phyloP scores from a whole-genome alignment of 805 yeast species.

The Isabelozyma rhagii region DNA sequence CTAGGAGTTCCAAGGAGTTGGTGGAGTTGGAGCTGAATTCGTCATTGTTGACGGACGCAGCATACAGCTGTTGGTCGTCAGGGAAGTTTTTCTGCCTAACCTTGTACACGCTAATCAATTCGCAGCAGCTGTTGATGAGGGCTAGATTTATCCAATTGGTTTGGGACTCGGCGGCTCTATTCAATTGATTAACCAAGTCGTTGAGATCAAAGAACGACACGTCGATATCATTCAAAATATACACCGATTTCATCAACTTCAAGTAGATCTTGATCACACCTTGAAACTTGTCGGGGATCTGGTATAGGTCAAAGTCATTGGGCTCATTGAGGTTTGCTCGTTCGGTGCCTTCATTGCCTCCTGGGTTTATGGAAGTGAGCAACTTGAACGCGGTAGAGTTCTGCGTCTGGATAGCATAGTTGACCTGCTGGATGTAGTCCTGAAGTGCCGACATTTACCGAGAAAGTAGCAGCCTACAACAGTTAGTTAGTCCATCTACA shows the following conservation, averaged over 20 bases:
- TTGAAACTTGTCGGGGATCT: slow-evolving; percentile 34
- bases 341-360: slow-evolving; percentile 22
- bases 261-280: slow-evolving; percentile 31
- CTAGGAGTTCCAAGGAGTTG: slow-evolving; percentile 48
- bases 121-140: slow-evolving; percentile 37
- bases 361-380: slow-evolving; percentile 36
- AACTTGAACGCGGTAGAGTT: slow-evolving; percentile 14
- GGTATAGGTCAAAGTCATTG: slow-evolving; percentile 37
- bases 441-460: not conserved
- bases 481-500: too few species aligned
- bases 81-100: slow-evolving; percentile 30
- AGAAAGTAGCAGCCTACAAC: not conserved
- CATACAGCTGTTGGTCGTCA: slow-evolving; percentile 12
- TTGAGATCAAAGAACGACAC: slow-evolving; percentile 31
- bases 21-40: slow-evolving; percentile 15
- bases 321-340: slow-evolving; percentile 34
- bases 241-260: slow-evolving; percentile 31
- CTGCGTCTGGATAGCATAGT: slow-evolving; percentile 13
- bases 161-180: slow-evolving; percentile 52
- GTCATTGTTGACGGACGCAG: not conserved
- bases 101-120: slow-evolving; percentile 38
- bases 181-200: slow-evolving; percentile 43
- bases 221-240: slow-evolving; percentile 29
- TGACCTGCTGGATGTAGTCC: slow-evolving; percentile 20
- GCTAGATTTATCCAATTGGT: slow-evolving; percentile 51